Conservation (phyloP, 345 rosid species). For the Sisymbrium altissimum region DNA sequence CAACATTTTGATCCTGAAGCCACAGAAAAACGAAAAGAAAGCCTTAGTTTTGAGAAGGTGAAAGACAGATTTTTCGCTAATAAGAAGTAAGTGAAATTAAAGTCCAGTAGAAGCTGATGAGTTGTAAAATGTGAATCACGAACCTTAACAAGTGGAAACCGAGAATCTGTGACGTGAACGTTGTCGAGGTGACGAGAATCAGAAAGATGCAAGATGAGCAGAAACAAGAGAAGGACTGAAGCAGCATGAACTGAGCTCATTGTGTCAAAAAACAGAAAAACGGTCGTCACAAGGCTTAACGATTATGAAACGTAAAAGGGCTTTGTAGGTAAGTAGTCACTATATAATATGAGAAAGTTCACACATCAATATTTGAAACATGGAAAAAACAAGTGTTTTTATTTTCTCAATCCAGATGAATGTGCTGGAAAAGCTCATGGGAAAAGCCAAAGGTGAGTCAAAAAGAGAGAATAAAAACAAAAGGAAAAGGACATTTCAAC, state of each 20-base stretch:
- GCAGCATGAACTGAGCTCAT: constrained; percentile 23
- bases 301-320: constrained; percentile 4
- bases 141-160: constrained; percentile 19
- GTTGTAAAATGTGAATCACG: not conserved
- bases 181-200: constrained; percentile 31
- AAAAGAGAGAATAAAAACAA: constrained; percentile 14
- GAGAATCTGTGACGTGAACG: constrained; percentile 6
- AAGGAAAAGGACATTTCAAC: constrained; percentile 29
- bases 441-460: constrained; percentile 29
- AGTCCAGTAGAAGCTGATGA: not conserved
- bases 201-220: constrained; percentile 19
- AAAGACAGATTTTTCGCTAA: not conserved
- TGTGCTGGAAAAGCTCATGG: constrained; percentile 29
- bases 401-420: constrained; percentile 25
- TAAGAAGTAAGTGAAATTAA: not conserved
- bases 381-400: constrained; percentile 6
- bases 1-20: constrained; percentile 17
- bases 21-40: not conserved
- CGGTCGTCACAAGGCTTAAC: not conserved
- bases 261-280: not conserved
- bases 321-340: not conserved
- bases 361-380: constrained; percentile 8
- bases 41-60: not conserved
- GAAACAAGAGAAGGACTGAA: constrained; percentile 25
- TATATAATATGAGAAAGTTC: constrained; percentile 22